Conservation (phyloP, 2,329 filamentous ascomycete genomes). For the Claviceps pusilla region DNA sequence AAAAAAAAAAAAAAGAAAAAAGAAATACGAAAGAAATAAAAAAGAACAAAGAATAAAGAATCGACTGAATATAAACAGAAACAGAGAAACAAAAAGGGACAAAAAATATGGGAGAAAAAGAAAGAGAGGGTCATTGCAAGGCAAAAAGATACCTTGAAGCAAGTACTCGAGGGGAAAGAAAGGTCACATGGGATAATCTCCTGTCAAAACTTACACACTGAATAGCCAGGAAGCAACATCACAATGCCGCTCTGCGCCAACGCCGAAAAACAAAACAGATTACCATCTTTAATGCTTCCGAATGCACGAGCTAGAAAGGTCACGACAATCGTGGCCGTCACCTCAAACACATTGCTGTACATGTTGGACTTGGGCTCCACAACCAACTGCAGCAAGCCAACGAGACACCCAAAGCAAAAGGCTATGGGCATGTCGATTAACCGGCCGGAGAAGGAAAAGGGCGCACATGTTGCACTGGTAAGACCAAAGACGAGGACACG, state of each 20-base stretch:
- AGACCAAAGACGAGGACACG: conserved; percentile 54
- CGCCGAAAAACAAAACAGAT: conserved; percentile 50
- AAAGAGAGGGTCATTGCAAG: too few species aligned
- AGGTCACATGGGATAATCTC: background rate
- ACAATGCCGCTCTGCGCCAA: conserved; percentile 51
- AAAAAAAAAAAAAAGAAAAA: background rate
- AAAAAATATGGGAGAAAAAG: background rate
- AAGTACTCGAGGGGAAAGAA: background rate
- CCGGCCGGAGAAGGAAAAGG: conserved; percentile 60
- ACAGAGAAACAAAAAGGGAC: background rate
- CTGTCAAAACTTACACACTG: conserved; percentile 30
- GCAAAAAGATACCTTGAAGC: too few species aligned
- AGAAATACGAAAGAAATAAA: background rate
- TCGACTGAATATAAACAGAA: too few species aligned
- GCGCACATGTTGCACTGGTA: conserved; percentile 55
- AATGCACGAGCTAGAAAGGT: conserved; percentile 49
- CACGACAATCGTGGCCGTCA: conserved; percentile 44
- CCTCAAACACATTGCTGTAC: conserved; percentile 52
- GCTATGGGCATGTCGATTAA: conserved; percentile 58
- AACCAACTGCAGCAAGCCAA: conserved; percentile 56
- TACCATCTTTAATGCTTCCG: conserved; percentile 37
- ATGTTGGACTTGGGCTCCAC: conserved; percentile 54
- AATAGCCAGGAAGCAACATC: conserved; percentile 50
- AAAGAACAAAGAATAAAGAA: too few species aligned
- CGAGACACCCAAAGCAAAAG: conserved; percentile 54